Base-by-base conservation (phyloP, 768 basidiomycete genomes). In the Trametes coccinea region DNA sequence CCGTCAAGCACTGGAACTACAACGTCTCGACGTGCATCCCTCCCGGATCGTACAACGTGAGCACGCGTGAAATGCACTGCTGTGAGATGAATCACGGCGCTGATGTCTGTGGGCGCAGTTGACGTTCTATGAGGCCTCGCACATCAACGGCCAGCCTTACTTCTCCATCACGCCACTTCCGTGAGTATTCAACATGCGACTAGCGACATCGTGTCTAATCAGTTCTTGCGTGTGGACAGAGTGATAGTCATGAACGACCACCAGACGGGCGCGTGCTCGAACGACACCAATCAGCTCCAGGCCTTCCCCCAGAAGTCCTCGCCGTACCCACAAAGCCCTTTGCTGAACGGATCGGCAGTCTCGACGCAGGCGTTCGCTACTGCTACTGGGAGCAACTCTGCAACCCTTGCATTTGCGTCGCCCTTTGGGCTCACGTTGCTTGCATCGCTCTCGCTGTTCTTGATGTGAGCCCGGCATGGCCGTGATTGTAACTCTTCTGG, bases 61-160 rank as follows among this genome's bases (percentile, higher is more conserved):
- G 62, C 22, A 22, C 22, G 22, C 22, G 1, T 22, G 22, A 22
- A 1, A 80, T 46, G 40, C n/a, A 16, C 27, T 37, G 5, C 1
- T 27, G n/a, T 27, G 37, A 43, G 13, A 43, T 16, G 14, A n/a
- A 5, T 8, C 9, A 1, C 7, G 7, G 41, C 10, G 2, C 14
- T 51, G 56, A 14, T 31, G 27, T 34, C 31, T n/a, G 7, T 33
- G 34, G 17, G 9, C 39, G 7, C 58, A 84, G 82, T 66, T 82
- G 46, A 82, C 81, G 2, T 78, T 82, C 63, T 82, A 84, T 60
- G 82, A 84, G 64, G 67, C 63, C 6, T 78, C 79, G 2, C 71
- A 73, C 40, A 74, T 79, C 60, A 73, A 80, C 53, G 68, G 66
- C 44, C 51, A 72, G 37, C 62, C 70, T 5, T 76, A 68, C 65